Conservation (phyloP, 768 basidiomycete genomes). For the Rubroboletus satanas region DNA sequence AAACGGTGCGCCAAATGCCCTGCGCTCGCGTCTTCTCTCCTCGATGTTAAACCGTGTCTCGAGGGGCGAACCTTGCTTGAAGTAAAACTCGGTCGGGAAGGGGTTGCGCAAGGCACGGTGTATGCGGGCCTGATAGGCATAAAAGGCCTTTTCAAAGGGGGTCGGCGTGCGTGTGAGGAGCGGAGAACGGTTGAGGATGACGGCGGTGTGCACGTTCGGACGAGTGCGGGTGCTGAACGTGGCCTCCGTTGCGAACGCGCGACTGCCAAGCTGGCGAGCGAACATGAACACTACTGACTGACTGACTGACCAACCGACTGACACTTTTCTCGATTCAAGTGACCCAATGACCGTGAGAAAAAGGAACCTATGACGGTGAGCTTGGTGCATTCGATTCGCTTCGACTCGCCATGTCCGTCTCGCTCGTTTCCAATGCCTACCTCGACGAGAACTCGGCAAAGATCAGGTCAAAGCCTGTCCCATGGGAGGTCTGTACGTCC, state of each 20-base stretch:
- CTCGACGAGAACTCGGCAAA: conserved; percentile 86
- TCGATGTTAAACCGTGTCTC: conserved; percentile 77
- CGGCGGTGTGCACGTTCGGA: conserved; percentile 52
- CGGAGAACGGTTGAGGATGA: conserved; percentile 76
- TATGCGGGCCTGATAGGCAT: conserved; percentile 79
- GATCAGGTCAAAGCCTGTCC: conserved; percentile 85
- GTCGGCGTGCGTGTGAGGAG: conserved; percentile 68
- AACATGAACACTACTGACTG: neutral
- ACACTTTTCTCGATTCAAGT: neutral
- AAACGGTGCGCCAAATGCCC: conserved; percentile 69
- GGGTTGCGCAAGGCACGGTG: conserved; percentile 85
- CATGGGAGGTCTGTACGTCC: conserved; percentile 78
- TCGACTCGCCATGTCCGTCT: conserved; percentile 55
- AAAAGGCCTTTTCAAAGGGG: conserved; percentile 75
- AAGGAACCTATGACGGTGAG: conserved; percentile 9
- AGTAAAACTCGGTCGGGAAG: conserved; percentile 87
- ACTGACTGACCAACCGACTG: no score
- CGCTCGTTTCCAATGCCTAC: conserved; percentile 75
- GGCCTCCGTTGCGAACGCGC: conserved; percentile 45
- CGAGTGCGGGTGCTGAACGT: conserved; percentile 13
- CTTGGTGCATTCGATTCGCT: neutral
- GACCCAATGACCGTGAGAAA: conserved; percentile 33
- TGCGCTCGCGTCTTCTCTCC: conserved; percentile 65
- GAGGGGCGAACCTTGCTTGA: conserved; percentile 85
- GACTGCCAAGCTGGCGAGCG: conserved; percentile 17